phyloP scores from a whole-genome alignment of 768 basidiomycete genomes.

The Pholiota molesta region DNA sequence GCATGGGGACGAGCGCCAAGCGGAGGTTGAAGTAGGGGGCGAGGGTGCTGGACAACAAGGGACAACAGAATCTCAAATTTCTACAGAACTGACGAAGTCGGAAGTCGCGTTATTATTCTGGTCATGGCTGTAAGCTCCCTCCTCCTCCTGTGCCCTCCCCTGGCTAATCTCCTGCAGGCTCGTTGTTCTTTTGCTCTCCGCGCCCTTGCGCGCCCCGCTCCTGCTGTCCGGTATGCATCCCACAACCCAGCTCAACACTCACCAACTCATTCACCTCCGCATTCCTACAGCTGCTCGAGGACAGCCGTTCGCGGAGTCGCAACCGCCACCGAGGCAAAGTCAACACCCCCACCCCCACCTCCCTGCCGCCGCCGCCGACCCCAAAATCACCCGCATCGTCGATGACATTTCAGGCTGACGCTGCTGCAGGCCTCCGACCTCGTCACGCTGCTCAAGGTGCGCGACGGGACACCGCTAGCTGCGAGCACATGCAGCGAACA shows the following conservation, averaged over 20 bases:
- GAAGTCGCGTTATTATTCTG: conserved; percentile 26
- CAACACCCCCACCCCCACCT: conserved; percentile 45
- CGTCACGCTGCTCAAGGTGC: conserved; percentile 87
- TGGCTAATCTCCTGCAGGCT: conserved; percentile 33
- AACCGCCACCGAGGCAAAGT: conserved; percentile 52
- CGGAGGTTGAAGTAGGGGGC: background rate
- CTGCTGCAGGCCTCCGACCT: conserved; percentile 95
- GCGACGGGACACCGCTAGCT: conserved; percentile 11
- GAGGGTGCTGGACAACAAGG: conserved; percentile 25
- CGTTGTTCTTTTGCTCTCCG: conserved; percentile 47
- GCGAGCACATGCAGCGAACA: background rate
- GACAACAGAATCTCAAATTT: conserved; percentile 43
- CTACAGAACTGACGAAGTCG: conserved; percentile 21
- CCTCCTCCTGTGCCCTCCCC: background rate
- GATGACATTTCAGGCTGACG: conserved; percentile 90
- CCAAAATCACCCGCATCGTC: conserved; percentile 80
- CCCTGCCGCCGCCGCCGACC: conserved; percentile 44
- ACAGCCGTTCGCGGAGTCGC: conserved; percentile 56
- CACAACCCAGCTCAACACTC: conserved; percentile 3
- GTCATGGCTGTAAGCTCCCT: conserved; percentile 45
- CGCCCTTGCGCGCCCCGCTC: conserved; percentile 42
- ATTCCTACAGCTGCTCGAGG: conserved; percentile 37
- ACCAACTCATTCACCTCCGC: background rate
- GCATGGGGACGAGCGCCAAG: background rate
- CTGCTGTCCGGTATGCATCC: conserved; percentile 35